phyloP scores from a whole-genome alignment of 2,329 filamentous ascomycete genomes.

The Juglanconis sp. region DNA sequence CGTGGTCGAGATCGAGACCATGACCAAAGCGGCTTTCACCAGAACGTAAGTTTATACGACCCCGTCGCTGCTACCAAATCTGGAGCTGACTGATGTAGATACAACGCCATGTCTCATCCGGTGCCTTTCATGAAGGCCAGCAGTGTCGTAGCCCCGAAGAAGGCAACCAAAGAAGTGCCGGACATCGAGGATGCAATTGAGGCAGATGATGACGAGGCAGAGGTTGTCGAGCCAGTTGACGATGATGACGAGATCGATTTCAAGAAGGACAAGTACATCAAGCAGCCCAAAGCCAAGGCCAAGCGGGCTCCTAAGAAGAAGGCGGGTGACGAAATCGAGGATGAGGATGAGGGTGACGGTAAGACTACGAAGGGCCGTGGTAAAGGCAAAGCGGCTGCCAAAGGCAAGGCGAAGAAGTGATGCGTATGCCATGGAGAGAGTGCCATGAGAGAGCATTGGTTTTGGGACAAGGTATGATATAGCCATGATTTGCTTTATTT shows the following conservation, averaged over 20 bases:
- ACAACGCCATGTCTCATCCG: conserved; percentile 83
- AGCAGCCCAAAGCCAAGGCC: conserved; percentile 74
- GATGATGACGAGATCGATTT: conserved; percentile 79
- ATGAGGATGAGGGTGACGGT: conserved; percentile 48
- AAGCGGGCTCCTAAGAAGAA: conserved; percentile 39
- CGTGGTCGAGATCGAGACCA: conserved; percentile 72
- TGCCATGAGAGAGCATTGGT: not conserved
- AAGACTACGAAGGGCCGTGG: conserved; percentile 50
- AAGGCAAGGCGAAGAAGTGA: conserved; percentile 47
- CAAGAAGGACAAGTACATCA: conserved; percentile 95
- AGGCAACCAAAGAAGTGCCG: conserved; percentile 70
- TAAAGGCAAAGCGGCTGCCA: conserved; percentile 39
- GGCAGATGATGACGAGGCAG: conserved; percentile 81
- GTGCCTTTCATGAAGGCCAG: conserved; percentile 95
- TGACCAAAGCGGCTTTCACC: conserved; percentile 87
- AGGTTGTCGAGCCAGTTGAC: conserved; percentile 53
- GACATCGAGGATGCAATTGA: conserved; percentile 96
- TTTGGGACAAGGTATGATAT: conserved; percentile 1
- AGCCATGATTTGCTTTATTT: not conserved
- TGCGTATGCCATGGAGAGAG: not conserved
- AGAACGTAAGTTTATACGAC: conserved; percentile 62
- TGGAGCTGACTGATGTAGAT: conserved; percentile 45
- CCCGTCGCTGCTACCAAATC: not conserved
- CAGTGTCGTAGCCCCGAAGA: conserved; percentile 70
- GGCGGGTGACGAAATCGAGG: conserved; percentile 45